These are phyloP conservation scores for Diplodia mutila DNA, from an alignment of 2,329 filamentous ascomycete genomes.

Conservation along the genomic window DNA sequence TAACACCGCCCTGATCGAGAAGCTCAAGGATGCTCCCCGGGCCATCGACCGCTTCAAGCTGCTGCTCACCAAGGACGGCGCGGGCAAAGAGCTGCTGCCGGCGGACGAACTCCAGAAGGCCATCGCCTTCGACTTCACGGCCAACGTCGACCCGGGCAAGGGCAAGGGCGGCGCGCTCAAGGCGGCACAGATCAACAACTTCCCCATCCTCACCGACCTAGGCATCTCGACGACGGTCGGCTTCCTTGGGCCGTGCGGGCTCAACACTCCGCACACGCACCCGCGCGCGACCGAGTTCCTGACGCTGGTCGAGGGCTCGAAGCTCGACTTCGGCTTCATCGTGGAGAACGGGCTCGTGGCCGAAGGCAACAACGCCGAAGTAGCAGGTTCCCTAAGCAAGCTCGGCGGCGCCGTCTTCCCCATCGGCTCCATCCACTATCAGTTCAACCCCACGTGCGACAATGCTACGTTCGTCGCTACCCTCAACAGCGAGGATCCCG, in stretches of 20 bases:
- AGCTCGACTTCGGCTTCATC: constrained; percentile 50
- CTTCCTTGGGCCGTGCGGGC: constrained; percentile 50
- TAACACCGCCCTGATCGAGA: constrained; percentile 35
- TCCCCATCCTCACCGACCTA: constrained; percentile 46
- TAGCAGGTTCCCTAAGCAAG: constrained; percentile 44
- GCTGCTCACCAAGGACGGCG: constrained; percentile 35
- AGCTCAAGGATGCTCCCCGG: constrained; percentile 40
- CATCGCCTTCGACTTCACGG: constrained; percentile 67
- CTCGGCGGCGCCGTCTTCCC: constrained; percentile 55
- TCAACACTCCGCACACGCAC: constrained; percentile 55
- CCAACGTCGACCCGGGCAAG: background rate
- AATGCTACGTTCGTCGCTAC: constrained; percentile 49
- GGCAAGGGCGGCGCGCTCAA: constrained; percentile 21
- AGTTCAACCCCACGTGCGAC: constrained; percentile 54
- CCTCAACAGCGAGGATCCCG: constrained; percentile 51
- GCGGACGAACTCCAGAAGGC: constrained; percentile 37
- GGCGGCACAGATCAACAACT: constrained; percentile 42
- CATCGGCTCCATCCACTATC: constrained; percentile 52
- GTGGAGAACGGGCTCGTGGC: constrained; percentile 50
- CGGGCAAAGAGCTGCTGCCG: constrained; percentile 37
- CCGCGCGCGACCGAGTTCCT: constrained; percentile 55
- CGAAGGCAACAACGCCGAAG: constrained; percentile 39
- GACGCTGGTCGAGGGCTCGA: constrained; percentile 47
- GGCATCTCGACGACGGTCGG: constrained; percentile 45
- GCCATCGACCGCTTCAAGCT: constrained; percentile 45